These are phyloP conservation scores for Starmerella khaoyaiensis DNA, from an alignment of 805 yeast genomes.

Conservation along the genomic window DNA sequence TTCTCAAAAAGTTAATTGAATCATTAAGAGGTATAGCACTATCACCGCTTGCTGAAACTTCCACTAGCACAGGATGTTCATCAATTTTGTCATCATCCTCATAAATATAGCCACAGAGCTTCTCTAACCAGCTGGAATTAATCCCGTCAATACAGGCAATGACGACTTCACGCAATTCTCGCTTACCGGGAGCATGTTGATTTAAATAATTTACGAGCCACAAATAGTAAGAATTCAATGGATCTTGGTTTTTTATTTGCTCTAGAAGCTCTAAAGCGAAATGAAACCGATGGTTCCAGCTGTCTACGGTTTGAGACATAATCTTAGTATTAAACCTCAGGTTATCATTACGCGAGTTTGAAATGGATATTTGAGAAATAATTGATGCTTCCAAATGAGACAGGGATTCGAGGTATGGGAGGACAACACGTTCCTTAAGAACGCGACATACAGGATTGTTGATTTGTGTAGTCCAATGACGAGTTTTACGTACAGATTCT, in stretches of 20 bases:
- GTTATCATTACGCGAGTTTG: background rate
- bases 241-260: background rate
- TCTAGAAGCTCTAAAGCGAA: conserved; percentile 1
- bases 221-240: background rate
- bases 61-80: background rate
- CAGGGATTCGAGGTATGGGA: conserved; percentile 5
- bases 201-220: background rate
- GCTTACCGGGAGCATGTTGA: background rate
- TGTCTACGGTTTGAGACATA: conserved; percentile 8
- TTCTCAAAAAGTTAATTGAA: no score
- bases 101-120: background rate
- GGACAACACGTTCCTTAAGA: conserved; percentile 2
- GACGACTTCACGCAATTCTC: background rate
- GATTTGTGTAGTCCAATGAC: background rate
- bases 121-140: background rate
- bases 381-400: conserved; percentile 2
- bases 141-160: background rate
- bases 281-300: conserved; percentile 1
- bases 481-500: conserved; percentile 1
- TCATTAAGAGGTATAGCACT: no score
- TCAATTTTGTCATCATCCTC: background rate
- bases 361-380: background rate
- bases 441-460: conserved; percentile 5
- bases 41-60: background rate
- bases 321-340: conserved; percentile 1